Evolutionary conservation across 805 yeast species (phyloP).

Genomic region (Starmerella cellae): DNA sequence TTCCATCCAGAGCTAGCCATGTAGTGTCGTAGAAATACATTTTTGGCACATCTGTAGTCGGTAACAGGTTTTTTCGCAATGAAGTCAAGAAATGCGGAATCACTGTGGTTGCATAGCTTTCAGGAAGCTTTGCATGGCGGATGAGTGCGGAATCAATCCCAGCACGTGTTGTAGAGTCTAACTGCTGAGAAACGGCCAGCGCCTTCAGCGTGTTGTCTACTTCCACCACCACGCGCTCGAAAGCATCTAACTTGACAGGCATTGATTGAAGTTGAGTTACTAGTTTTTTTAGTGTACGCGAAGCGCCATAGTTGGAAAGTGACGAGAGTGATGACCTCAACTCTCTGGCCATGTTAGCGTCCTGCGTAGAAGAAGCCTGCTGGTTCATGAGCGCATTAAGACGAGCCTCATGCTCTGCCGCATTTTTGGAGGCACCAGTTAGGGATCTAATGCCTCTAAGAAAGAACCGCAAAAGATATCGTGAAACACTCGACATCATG

Average conservation of each 20-base stretch:
- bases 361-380: conserved; percentile 22
- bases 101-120: conserved; percentile 26
- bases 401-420: conserved; percentile 14
- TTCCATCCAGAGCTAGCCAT: conserved; percentile 42
- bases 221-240: conserved; percentile 16
- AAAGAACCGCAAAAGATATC: conserved; percentile 28
- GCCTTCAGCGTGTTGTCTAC: conserved; percentile 17
- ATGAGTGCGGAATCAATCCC: conserved; percentile 23
- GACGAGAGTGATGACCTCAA: conserved; percentile 12
- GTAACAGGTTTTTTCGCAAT: conserved; percentile 3
- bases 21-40: conserved; percentile 50
- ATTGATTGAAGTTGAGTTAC: conserved; percentile 12
- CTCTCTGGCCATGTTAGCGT: conserved; percentile 20
- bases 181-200: conserved; percentile 13
- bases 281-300: conserved; percentile 15
- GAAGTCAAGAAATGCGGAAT: conserved; percentile 26
- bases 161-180: neutral
- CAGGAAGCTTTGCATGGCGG: conserved; percentile 42
- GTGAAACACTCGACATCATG: conserved; percentile 27
- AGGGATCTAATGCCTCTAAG: conserved; percentile 31
- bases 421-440: conserved; percentile 7
- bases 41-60: conserved; percentile 34
- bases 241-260: conserved; percentile 18
- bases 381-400: conserved; percentile 18
- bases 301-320: conserved; percentile 10